Base-by-base conservation (phyloP, 768 basidiomycete genomes). In the Boletus subcaerulescens region DNA sequence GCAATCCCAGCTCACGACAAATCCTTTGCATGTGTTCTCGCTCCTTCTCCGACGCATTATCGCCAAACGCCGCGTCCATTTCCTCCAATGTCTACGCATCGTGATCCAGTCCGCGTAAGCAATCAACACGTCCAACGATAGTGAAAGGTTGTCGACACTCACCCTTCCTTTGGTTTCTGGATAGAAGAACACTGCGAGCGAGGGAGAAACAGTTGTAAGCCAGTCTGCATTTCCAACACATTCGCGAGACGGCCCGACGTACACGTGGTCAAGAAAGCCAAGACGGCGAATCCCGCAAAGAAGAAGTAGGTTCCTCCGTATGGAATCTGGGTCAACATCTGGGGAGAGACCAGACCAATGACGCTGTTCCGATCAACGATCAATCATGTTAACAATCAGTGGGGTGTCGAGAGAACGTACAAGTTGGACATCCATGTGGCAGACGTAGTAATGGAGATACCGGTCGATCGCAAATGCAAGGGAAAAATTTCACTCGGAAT, bases 401-500 rank as follows among this genome's bases (percentile, higher is more conserved):
- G n/a, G 39, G 2, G 20, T 31, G n/a, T 10, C 5, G 41, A 42
- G 17, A 46, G 13, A 8, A 55, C 63, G 11, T 54, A 70, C 69
- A 70, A 72, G 50, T 74, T 76, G 26, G 73, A 72, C 60, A 74
- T 71, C 75, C 75, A 76, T 22, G 74, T 75, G 1, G 68, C 60
- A 14, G 76, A 77, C 5, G 76, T 73, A 8, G 68, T 77, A 24
- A 77, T 69, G 0, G 76, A 75, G 24, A 76, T 71, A 24, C 76
- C 75, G 14, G 73, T 76, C 8, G 74, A 71, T 29, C 75, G 62
- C 14, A 75, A 67, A 42, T 75, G 73, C 36, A 76, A 54, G n/a
- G 75, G 75, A 43, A 76, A 76, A 33, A 76, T 64, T 56, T 76
- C 75, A 29, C 69, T 71, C 13, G 76, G 74, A 44, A 76, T 65